These are phyloP conservation scores for Trichoderma arundinaceum DNA, from an alignment of 2,329 filamentous ascomycete genomes.

Conservation along the genomic window DNA sequence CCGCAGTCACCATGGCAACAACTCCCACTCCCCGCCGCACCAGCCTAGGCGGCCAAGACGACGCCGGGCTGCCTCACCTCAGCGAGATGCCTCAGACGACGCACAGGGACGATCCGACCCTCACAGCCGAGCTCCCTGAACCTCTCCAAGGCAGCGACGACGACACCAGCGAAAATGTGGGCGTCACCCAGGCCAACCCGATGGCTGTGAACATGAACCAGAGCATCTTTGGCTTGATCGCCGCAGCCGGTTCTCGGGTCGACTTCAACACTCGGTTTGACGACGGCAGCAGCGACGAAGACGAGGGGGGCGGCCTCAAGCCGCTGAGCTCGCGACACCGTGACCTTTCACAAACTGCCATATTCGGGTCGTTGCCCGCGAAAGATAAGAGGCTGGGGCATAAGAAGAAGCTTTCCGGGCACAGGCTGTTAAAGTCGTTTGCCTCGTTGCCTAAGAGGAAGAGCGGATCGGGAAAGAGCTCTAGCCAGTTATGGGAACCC, in stretches of 20 bases:
- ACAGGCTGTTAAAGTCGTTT: conserved; percentile 69
- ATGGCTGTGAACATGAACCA: conserved; percentile 83
- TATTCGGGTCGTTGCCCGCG: conserved; percentile 44
- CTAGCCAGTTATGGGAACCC: conserved; percentile 48
- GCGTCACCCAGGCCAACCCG: conserved; percentile 51
- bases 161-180: conserved; percentile 56
- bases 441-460: conserved; percentile 61
- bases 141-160: conserved; percentile 58
- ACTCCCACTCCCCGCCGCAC: conserved; percentile 34
- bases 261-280: conserved; percentile 85
- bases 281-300: conserved; percentile 79
- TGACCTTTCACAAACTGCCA: conserved; percentile 50
- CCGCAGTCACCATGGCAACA: conserved; percentile 14
- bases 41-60: conserved; percentile 42
- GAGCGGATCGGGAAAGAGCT: conserved; percentile 50
- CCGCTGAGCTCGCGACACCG: conserved; percentile 53
- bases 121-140: conserved; percentile 57
- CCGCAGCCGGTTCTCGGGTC: conserved; percentile 80
- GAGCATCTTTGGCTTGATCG: conserved; percentile 91
- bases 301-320: conserved; percentile 59
- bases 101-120: conserved; percentile 46
- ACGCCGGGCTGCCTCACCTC: conserved; percentile 43
- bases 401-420: conserved; percentile 66
- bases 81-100: conserved; percentile 45
- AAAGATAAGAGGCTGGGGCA: conserved; percentile 49